A percentile compares a stretch with the other conserved stretches of the same genome.
These are phyloP conservation scores for Persicaria tinctoria DNA, from an alignment of 148 eudicot species.

Conservation along the genomic window DNA sequence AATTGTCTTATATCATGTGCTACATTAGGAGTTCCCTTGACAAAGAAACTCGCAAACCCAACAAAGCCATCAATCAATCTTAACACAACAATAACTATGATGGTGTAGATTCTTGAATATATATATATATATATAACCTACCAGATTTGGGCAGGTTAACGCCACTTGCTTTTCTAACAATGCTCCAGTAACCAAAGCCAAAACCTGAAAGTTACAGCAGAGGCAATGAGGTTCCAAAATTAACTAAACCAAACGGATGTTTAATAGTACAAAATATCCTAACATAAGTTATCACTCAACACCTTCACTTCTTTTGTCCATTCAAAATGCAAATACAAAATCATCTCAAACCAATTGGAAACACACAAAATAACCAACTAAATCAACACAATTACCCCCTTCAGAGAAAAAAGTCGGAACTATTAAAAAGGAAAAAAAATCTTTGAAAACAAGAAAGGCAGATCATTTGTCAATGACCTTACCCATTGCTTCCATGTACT, in stretches of 20 bases:
- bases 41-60: not conserved
- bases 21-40: not conserved
- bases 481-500: not conserved
- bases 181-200: slow-evolving; percentile 69
- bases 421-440: not conserved
- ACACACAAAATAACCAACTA: not conserved
- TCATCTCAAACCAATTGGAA: not conserved
- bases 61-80: not conserved
- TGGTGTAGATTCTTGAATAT: slow-evolving; percentile 1
- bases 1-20: not conserved
- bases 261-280: not conserved
- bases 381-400: not conserved
- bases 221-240: not conserved
- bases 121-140: slow-evolving; percentile 33
- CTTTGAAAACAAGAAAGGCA: not conserved
- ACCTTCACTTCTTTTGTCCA: not conserved
- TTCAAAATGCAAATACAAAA: not conserved
- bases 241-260: not conserved
- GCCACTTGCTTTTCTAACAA: slow-evolving; percentile 89
- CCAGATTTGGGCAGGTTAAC: slow-evolving; percentile 76
- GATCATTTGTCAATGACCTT: not conserved
- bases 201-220: slow-evolving; percentile 7
- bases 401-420: not conserved
- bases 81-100: not conserved
- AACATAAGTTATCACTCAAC: slow-evolving; percentile 4